Evolutionary conservation across 495 filamentous ascomycete genomes (phyloP).

Genomic region (Achaetomiella virescens): DNA sequence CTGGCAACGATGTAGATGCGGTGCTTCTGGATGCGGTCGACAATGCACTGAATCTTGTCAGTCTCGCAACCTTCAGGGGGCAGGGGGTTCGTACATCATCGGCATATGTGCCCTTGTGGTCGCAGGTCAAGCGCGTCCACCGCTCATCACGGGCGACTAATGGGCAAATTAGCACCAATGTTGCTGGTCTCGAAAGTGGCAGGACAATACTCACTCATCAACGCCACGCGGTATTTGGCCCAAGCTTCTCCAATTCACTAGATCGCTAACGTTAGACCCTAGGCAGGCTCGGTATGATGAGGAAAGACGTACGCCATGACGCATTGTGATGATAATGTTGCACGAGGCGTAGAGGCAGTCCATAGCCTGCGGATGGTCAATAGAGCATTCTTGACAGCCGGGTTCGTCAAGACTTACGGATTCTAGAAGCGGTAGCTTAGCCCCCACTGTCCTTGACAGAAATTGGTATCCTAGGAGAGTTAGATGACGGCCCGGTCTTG

Average conservation of each 20-base stretch:
- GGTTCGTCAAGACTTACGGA: conserved; percentile 30
- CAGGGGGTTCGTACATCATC: conserved; percentile 52
- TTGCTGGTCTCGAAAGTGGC: too few relatives aligned
- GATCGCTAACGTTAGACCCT: conserved; percentile 37
- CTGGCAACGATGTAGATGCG: conserved; percentile 76
- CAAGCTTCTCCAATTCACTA: conserved; percentile 81
- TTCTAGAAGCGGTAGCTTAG: conserved; percentile 80
- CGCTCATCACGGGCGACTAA: conserved; percentile 83
- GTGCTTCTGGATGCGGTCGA: conserved; percentile 72
- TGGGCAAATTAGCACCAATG: conserved; percentile 5
- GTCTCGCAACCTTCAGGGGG: background rate
- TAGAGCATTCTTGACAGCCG: background rate
- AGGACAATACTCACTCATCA: conserved; percentile 42
- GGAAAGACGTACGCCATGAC: conserved; percentile 36
- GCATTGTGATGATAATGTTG: conserved; percentile 65
- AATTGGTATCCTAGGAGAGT: conserved; percentile 67
- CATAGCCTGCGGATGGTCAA: conserved; percentile 44
- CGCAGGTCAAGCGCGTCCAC: conserved; percentile 76
- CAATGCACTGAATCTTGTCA: conserved; percentile 53
- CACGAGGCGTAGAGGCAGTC: conserved; percentile 66
- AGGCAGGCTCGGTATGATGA: background rate
- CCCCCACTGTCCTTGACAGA: conserved; percentile 84
- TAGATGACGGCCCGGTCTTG: conserved; percentile 7
- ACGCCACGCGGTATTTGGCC: conserved; percentile 78
- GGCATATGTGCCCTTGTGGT: conserved; percentile 88